Evolutionary conservation across 2,329 filamentous ascomycete species (phyloP).

Genomic region (Colletotrichum somersetense): DNA sequence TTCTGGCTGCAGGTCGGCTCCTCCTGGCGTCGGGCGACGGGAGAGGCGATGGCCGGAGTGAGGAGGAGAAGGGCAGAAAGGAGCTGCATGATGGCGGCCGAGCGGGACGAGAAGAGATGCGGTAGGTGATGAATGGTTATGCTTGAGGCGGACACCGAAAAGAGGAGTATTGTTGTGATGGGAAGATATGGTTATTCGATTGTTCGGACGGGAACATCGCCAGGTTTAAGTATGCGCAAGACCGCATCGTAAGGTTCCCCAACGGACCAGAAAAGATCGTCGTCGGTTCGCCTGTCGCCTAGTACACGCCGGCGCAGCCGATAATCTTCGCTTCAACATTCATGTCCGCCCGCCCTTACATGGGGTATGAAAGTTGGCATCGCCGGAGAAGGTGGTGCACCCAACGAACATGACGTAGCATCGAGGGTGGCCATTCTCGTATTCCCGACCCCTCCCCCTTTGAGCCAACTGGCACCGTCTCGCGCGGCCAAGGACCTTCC

Average conservation of each 20-base stretch:
- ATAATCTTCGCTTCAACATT: neutral
- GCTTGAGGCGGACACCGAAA: neutral
- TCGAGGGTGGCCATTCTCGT: constrained; percentile 33
- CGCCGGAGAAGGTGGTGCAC: constrained; percentile 8
- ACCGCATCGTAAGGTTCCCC: neutral
- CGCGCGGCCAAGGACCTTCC: neutral
- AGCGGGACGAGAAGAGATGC: neutral
- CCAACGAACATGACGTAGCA: constrained; percentile 37
- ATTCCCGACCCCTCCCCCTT: constrained; percentile 17
- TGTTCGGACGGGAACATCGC: constrained; percentile 6
- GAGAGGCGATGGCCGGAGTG: constrained; percentile 31
- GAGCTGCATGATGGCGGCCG: constrained; percentile 14
- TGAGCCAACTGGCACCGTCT: neutral
- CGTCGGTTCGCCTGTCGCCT: neutral
- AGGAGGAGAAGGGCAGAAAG: constrained; percentile 32
- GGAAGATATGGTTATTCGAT: too few species aligned
- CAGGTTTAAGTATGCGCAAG: constrained; percentile 19
- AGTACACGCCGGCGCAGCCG: neutral
- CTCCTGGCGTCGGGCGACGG: constrained; percentile 23
- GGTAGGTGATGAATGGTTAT: neutral
- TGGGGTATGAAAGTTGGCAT: constrained; percentile 37
- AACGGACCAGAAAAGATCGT: neutral
- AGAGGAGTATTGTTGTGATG: neutral
- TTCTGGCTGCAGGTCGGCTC: constrained; percentile 26
- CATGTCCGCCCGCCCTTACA: neutral